Evolutionary conservation across 2,329 filamentous ascomycete species (phyloP).

Genomic region (Arachnomyces sp.): DNA sequence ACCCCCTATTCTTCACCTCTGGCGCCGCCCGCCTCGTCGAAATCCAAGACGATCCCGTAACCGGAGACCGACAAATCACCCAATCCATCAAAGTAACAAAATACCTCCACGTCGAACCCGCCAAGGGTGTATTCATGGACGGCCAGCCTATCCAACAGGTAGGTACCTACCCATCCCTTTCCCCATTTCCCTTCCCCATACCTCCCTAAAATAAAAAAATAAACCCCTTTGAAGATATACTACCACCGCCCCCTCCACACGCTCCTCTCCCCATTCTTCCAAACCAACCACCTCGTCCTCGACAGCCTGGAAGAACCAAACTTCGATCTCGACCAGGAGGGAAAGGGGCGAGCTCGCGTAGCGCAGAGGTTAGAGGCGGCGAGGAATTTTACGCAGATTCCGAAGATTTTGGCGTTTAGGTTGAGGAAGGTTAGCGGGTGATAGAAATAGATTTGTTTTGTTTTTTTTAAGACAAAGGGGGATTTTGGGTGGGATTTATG

Average conservation of each 20-base stretch:
- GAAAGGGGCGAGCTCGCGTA: neutral
- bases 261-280: slow-evolving; percentile 39
- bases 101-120: slow-evolving; percentile 38
- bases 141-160: slow-evolving; percentile 32
- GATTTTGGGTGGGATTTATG: no score
- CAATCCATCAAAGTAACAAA: slow-evolving; percentile 33
- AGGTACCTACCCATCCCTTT: neutral
- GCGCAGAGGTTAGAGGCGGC: slow-evolving; percentile 4
- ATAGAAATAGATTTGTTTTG: no score
- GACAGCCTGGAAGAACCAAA: slow-evolving; percentile 43
- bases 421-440: slow-evolving; percentile 1
- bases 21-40: slow-evolving; percentile 34
- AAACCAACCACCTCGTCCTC: slow-evolving; percentile 31
- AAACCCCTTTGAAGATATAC: slow-evolving; percentile 25
- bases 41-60: slow-evolving; percentile 29
- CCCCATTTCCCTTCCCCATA: neutral
- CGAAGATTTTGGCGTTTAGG: slow-evolving; percentile 13
- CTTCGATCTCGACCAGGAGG: slow-evolving; percentile 35
- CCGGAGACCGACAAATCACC: slow-evolving; percentile 28
- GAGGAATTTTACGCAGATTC: slow-evolving; percentile 12
- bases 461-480: no score
- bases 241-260: slow-evolving; percentile 43
- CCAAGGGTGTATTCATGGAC: slow-evolving; percentile 29
- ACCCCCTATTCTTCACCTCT: slow-evolving; percentile 45
- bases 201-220: slow-evolving; percentile 13